These are phyloP conservation scores for Aspergillus cristatus DNA, from an alignment of 495 filamentous ascomycete species.

Conservation along the genomic window DNA sequence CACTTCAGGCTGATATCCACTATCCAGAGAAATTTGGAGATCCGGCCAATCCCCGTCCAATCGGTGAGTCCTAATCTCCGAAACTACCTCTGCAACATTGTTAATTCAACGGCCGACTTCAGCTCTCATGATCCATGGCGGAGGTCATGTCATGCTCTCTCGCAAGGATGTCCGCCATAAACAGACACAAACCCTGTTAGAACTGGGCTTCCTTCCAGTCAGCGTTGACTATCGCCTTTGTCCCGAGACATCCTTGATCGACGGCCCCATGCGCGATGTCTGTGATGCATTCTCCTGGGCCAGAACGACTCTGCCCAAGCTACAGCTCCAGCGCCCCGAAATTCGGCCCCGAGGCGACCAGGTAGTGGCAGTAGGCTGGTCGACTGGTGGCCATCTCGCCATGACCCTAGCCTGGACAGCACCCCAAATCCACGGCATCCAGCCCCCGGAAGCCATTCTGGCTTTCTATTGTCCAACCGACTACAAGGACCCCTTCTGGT, in stretches of 20 bases:
- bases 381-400: constrained; percentile 44
- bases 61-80: constrained; percentile 5
- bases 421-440: constrained; percentile 13
- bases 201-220: constrained; percentile 39
- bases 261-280: constrained; percentile 44
- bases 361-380: constrained; percentile 49
- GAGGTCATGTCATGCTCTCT: constrained; percentile 39
- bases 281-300: constrained; percentile 39
- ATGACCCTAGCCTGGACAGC: constrained; percentile 40
- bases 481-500: constrained; percentile 26
- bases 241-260: constrained; percentile 36
- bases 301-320: constrained; percentile 27
- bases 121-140: constrained; percentile 53
- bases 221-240: constrained; percentile 48
- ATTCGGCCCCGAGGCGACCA: constrained; percentile 24
- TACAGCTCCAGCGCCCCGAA: constrained; percentile 12
- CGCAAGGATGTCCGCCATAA: constrained; percentile 33
- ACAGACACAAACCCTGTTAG: constrained; percentile 31
- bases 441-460: constrained; percentile 40
- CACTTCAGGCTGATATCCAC: constrained; percentile 36
- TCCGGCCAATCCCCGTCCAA: background rate
- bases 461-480: constrained; percentile 45
- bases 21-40: constrained; percentile 11
- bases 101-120: too few relatives aligned
- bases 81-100: constrained; percentile 1